These are phyloP conservation scores for Strobilomyces confusus DNA, from an alignment of 768 basidiomycete genomes.

Conservation along the genomic window DNA sequence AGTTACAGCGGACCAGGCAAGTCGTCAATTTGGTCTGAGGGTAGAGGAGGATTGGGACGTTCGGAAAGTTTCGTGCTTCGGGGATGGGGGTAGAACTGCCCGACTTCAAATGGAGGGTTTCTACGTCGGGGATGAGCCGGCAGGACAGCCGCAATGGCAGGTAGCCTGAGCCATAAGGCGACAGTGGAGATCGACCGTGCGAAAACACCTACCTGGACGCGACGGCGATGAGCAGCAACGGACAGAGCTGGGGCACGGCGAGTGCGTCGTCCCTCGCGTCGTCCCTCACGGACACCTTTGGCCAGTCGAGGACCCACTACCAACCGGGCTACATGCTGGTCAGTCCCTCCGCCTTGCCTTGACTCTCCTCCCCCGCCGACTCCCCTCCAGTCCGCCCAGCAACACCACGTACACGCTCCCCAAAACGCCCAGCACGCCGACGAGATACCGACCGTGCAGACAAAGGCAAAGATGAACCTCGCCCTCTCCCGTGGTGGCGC, in stretches of 20 bases:
- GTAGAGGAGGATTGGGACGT: too few relatives aligned
- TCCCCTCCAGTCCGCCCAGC: constrained; percentile 52
- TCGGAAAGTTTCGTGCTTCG: too few relatives aligned
- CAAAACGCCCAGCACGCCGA: constrained; percentile 63
- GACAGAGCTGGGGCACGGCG: constrained; percentile 49
- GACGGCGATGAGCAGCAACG: constrained; percentile 24
- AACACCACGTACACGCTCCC: constrained; percentile 52
- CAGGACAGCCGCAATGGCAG: not conserved
- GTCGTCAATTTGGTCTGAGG: too few relatives aligned
- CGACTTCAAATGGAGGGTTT: too few relatives aligned
- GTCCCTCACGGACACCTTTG: constrained; percentile 63
- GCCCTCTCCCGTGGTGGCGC: constrained; percentile 59
- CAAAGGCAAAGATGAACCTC: constrained; percentile 78
- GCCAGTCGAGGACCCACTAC: constrained; percentile 72
- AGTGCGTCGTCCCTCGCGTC: constrained; percentile 42
- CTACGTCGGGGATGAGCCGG: too few relatives aligned
- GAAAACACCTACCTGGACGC: not conserved
- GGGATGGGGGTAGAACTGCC: too few relatives aligned
- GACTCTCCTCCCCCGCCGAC: not conserved
- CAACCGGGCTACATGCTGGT: constrained; percentile 83
- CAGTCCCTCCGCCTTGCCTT: constrained; percentile 16
- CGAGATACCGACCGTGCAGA: constrained; percentile 70
- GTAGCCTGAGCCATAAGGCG: too few relatives aligned
- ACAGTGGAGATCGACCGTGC: too few relatives aligned
- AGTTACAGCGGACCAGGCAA: too few relatives aligned